Conservation (phyloP, 1,139 yeast genomes). For the Suhomyces taliae region DNA sequence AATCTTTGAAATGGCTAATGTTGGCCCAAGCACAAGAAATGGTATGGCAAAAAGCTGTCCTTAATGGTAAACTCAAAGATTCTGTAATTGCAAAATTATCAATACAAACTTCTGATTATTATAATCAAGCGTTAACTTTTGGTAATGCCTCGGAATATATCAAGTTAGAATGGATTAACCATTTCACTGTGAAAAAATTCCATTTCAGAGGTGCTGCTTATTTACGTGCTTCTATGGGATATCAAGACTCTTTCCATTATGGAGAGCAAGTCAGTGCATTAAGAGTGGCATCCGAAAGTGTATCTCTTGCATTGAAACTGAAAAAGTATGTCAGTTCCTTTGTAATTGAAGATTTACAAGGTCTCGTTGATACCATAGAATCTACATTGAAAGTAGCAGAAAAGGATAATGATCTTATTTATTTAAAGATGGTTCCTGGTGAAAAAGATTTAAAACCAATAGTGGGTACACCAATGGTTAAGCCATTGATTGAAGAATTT, state of each 20-base stretch:
- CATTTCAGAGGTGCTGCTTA: constrained; percentile 75
- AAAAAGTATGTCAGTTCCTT: constrained; percentile 43
- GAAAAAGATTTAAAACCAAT: constrained; percentile 43
- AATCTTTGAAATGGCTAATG: constrained; percentile 44
- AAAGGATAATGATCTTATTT: constrained; percentile 79
- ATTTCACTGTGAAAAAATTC: constrained; percentile 52
- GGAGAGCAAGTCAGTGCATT: constrained; percentile 73
- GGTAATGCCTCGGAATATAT: constrained; percentile 54
- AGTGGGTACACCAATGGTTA: constrained; percentile 57
- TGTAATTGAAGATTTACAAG: constrained; percentile 50
- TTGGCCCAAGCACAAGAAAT: constrained; percentile 88
- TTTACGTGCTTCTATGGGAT: constrained; percentile 55
- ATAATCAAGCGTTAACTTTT: constrained; percentile 44
- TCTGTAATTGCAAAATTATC: constrained; percentile 65
- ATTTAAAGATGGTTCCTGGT: constrained; percentile 63
- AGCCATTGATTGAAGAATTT: constrained; percentile 43
- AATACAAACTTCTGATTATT: constrained; percentile 59
- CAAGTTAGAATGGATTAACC: constrained; percentile 64
- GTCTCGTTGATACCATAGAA: constrained; percentile 45
- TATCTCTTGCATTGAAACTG: constrained; percentile 39
- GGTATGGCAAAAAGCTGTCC: constrained; percentile 74
- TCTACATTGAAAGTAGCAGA: constrained; percentile 57
- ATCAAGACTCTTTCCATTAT: constrained; percentile 51
- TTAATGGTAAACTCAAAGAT: constrained; percentile 54
- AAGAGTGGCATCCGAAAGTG: constrained; percentile 31